Evolutionary conservation across 2,329 filamentous ascomycete species (phyloP), one percentile per base, ranked within the genome.

Genomic region (Fusarium odoratissimum): DNA sequence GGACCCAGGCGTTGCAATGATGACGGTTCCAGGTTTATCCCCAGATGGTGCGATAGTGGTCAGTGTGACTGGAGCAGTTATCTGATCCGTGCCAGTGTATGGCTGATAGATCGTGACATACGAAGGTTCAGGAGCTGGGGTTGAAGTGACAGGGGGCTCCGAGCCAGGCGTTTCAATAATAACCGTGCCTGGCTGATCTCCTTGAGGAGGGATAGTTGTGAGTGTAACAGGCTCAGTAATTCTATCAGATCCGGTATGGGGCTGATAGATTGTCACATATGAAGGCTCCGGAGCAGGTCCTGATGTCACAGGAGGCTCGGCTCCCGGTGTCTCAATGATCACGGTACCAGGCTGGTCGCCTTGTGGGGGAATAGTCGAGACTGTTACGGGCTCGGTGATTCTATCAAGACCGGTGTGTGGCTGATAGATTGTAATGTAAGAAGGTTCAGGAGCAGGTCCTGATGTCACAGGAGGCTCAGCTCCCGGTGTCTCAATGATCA

Each of bases 401-500:
- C 28, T 28, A 28, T 25, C n/a, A n/a, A n/a, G n/a, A n/a, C 54
- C 64, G 3, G 60, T 49, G 8, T 67, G 37, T 3, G 60, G 60
- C 25, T 42, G 37, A 6, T 52, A 60, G 28, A 62, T 30, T 4
- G 65, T 68, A 12, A 56, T n/a, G 6, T 68, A 68, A 6, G 65
- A 63, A 42, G 64, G 56, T 10, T 69, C 51, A 2, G 55, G 8
- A 17, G 55, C 44, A 31, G 61, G 55, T 7, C 23, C 25, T 17
- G 54, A 42, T 9, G 67, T 70, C 3, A 70, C 16, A 6, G 48
- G 19, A 14, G 60, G 60, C 12, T 60, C 19, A 1, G 62, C 49
- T 4, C 65, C 60, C 5, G 66, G 67, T 0, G 66, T 70, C 28
- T 70, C 65, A 4, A 70, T 69, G 4, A 70, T 67, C 0, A 71